Base-by-base conservation (phyloP, 2,329 filamentous ascomycete genomes). In the Fusarium sp. region DNA sequence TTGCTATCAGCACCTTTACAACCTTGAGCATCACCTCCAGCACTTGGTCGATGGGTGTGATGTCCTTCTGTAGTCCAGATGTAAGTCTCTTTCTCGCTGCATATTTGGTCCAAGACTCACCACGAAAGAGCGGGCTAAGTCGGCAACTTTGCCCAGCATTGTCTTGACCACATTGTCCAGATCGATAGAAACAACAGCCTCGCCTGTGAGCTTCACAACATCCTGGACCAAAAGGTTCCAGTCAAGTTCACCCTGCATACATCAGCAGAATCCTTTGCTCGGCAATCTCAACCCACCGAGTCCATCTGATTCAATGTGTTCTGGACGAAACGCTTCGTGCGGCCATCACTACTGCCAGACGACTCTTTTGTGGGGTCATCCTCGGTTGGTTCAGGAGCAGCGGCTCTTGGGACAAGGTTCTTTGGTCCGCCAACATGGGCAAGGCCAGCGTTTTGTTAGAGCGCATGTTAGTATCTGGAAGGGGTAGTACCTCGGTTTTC, bases 161-260 rank as follows among this genome's bases (percentile, higher is more conserved):
- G 15, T 31, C 12, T 23, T 41, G 11, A 12, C 52, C 28, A 44
- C n/a, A 13, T 9, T 55, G 11, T 55, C 16, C 1, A 55, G 16
- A 23, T 55, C 40, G 16, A 55, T 44, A 16, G 52, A 44, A 10
- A 4, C 41, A 5, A 55, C 30, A 13, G 41, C 41, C 28, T 55
- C 16, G 28, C 52, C n/a, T 1, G 52, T 34, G 27, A 55, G 27
- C 30, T 36, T 44, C 12, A 44, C 52, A 3, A n/a, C 16, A 7
- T 55, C 52, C 12, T 55, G 52, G 34, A 16, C 52, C 16, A 55
- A 44, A 39, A 44, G 39, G 18, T 55, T 55, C 52, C 52, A 55
- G 52, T 44, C n/a, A 36, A 55, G 52, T 55, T 55, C 27, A 7
- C 52, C 52, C 52, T 55, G 6, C n/a, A 7, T 44, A 4, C 6